phyloP scores from a whole-genome alignment of 106 monocot species.

The Posidonia australis region DNA sequence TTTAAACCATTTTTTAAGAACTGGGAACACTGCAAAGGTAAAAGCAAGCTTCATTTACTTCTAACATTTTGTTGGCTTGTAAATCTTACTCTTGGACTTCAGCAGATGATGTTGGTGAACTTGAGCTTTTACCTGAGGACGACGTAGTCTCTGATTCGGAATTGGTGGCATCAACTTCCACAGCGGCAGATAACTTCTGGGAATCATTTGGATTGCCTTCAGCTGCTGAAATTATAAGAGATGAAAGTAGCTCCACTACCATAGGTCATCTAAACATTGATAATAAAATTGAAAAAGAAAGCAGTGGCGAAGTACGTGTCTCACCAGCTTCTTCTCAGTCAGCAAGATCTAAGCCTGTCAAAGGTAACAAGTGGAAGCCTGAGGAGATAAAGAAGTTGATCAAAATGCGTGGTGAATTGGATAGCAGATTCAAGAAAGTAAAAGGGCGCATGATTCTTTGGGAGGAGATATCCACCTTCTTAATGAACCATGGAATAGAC shows the following conservation, averaged over 20 bases:
- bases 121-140: slow-evolving; percentile 15
- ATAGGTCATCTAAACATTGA: background rate
- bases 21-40: no score
- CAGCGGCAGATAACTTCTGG: slow-evolving; percentile 16
- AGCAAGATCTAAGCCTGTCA: slow-evolving; percentile 18
- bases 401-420: slow-evolving; percentile 58
- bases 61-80: slow-evolving; percentile 2
- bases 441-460: slow-evolving; percentile 95
- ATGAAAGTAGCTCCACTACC: slow-evolving; percentile 16
- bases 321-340: slow-evolving; percentile 6
- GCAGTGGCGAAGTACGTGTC: slow-evolving; percentile 4
- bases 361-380: slow-evolving; percentile 81
- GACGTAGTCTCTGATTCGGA: slow-evolving; percentile 8
- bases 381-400: slow-evolving; percentile 83
- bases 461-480: slow-evolving; percentile 63
- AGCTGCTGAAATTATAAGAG: slow-evolving; percentile 14
- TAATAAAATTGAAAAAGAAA: slow-evolving; percentile 7
- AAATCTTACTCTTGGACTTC: background rate
- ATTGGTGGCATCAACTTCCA: slow-evolving; percentile 11
- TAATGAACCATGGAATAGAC: slow-evolving; percentile 46
- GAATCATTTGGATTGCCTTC: slow-evolving; percentile 28
- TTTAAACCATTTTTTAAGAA: no score
- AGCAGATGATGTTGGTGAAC: slow-evolving; percentile 26
- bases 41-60: background rate
- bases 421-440: slow-evolving; percentile 53